phyloP scores from a whole-genome alignment of 202 grass and related monocot species.

The Panicum hallii region DNA sequence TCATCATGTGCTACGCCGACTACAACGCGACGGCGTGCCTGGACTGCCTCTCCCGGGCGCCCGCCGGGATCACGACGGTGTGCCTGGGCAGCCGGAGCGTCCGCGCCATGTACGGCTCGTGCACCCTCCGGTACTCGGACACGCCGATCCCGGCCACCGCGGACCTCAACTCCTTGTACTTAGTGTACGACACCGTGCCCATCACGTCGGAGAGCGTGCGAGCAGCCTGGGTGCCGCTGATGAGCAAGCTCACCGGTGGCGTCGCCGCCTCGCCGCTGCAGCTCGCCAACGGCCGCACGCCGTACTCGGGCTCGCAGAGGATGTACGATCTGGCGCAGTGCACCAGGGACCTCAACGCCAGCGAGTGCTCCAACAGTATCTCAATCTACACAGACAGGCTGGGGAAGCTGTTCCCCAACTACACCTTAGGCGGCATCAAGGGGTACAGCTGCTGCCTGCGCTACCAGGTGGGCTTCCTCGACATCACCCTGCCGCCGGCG shows the following conservation, averaged over 20 bases:
- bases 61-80: not conserved
- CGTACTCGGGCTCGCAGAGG: not conserved
- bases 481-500: slow-evolving; percentile 27
- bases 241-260: not conserved
- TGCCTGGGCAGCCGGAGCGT: not conserved
- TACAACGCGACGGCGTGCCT: slow-evolving; percentile 16
- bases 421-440: slow-evolving; percentile 31
- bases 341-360: slow-evolving; percentile 50
- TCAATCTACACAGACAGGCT: not conserved
- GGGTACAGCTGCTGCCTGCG: slow-evolving; percentile 45
- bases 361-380: slow-evolving; percentile 29
- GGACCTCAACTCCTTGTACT: accelerated
- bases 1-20: slow-evolving; percentile 53
- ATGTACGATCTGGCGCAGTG: slow-evolving; percentile 63
- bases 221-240: not conserved
- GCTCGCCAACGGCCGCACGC: not conserved
- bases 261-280: not conserved
- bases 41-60: slow-evolving; percentile 16
- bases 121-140: slow-evolving; percentile 33
- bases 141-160: not conserved
- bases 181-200: too few species aligned
- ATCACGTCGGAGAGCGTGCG: not conserved
- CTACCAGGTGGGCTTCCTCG: not conserved
- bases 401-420: not conserved
- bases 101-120: not conserved